Evolutionary conservation across 1,284 basidiomycete genomes (phyloP).

Genomic region (Trichosporon sp.): DNA sequence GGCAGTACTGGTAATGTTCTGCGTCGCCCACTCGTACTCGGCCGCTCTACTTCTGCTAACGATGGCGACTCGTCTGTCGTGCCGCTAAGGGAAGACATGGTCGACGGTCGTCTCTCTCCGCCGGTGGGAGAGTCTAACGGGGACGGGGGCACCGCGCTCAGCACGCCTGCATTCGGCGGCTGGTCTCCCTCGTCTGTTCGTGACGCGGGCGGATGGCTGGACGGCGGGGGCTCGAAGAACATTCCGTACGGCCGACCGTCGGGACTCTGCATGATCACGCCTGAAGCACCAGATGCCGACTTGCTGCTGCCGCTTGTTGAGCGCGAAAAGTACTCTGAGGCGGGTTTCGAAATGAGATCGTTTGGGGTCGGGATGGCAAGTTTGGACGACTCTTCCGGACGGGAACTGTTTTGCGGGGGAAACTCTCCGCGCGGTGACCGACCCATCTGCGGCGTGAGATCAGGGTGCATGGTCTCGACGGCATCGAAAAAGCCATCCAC

Average conservation of each 20-base stretch:
- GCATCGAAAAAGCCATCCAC: slow-evolving; percentile 49
- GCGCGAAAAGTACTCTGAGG: slow-evolving; percentile 84
- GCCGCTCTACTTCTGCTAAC: slow-evolving; percentile 22
- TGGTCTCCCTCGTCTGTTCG: background rate
- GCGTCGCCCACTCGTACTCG: slow-evolving; percentile 29
- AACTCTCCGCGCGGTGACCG: slow-evolving; percentile 46
- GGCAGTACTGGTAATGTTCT: slow-evolving; percentile 40
- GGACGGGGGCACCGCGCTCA: background rate
- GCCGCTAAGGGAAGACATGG: slow-evolving; percentile 29
- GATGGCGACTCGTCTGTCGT: slow-evolving; percentile 24
- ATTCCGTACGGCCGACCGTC: slow-evolving; percentile 92
- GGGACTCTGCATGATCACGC: slow-evolving; percentile 86
- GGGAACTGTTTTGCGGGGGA: slow-evolving; percentile 36
- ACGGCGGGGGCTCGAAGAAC: slow-evolving; percentile 78
- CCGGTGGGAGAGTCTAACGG: slow-evolving; percentile 26
- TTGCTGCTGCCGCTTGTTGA: slow-evolving; percentile 65
- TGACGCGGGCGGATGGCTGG: slow-evolving; percentile 27
- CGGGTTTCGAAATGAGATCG: slow-evolving; percentile 64
- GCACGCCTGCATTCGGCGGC: background rate
- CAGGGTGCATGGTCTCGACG: slow-evolving; percentile 26
- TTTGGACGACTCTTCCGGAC: background rate
- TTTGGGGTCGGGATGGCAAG: slow-evolving; percentile 65
- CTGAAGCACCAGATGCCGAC: slow-evolving; percentile 76
- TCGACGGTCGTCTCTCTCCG: slow-evolving; percentile 34
- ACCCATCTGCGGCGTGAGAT: slow-evolving; percentile 31